Evolutionary conservation across 352 stramenopile species (phyloP), one percentile per base, ranked within the genome.

Genomic region (Nothophytophthora sp.): DNA sequence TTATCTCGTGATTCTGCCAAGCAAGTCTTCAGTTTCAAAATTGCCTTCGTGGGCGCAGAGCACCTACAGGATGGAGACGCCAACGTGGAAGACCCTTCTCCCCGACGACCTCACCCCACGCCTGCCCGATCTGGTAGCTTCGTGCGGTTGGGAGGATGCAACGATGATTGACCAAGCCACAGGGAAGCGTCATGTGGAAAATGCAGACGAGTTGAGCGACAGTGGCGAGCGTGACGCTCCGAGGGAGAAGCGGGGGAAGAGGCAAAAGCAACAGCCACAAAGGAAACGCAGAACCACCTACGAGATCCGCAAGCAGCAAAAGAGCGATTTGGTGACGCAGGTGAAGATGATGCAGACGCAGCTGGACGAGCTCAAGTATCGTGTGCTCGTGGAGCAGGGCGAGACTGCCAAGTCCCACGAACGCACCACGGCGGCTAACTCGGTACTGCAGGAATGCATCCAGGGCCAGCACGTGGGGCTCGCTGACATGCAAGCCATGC

Each of bases 301-400:
- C 44, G 62, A 66, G 15, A 34, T 66, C 5, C 63, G 63, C 30
- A 45, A 59, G 55, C 65, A 80, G 41, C 23, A 74, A 33, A 76
- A 74, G 32, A 27, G 53, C 19, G 50, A 40, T 24, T 20, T 80
- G 20, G 45, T 55, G 4, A 15, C 11, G 11, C 50, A 76, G 36
- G 52, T 70, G 18, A 51, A 55, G 36, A 42, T 24, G 12, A 46
- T 76, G 39, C 62, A 79, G 45, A 50, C 60, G 30, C 49, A 71
- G 11, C 63, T 76, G 37, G 49, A 65, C 13, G 43, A 63, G 12
- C 63, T 80, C 48, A 67, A 80, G 42, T 71, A 63, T 24, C 46
- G 52, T 9, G 61, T 64, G 40, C 41, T 71, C 27, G 56, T 71
- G n/a, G 35, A 63, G 35, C 36, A 67, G 15, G 61, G 61, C 6